These are phyloP conservation scores for Flaveria brownii DNA, from an alignment of 129 eudicot species.

Conservation along the genomic window DNA sequence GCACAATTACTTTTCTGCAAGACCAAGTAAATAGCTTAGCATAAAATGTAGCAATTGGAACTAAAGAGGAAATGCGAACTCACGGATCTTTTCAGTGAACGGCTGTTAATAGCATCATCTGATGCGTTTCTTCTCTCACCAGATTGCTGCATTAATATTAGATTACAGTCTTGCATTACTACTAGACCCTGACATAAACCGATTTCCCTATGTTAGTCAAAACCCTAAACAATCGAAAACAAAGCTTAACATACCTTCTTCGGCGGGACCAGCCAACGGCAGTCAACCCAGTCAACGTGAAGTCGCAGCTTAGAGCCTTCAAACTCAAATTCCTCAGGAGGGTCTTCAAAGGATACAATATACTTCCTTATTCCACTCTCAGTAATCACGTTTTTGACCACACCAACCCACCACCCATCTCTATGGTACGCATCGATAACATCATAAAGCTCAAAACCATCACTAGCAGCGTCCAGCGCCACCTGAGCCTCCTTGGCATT, in stretches of 20 bases:
- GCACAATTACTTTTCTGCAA: too few species aligned
- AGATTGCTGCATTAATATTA: too few species aligned
- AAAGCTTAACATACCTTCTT: constrained; percentile 37
- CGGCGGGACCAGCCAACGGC: constrained; percentile 49
- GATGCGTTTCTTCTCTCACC: too few species aligned
- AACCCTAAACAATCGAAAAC: background rate
- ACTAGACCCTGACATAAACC: too few species aligned
- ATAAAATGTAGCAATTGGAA: too few species aligned
- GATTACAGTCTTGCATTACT: too few species aligned
- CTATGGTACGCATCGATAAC: constrained; percentile 57
- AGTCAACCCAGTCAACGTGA: constrained; percentile 65
- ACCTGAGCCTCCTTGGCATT: background rate
- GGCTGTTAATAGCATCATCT: too few species aligned
- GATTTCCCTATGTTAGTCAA: too few species aligned
- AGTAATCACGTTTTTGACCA: constrained; percentile 37
- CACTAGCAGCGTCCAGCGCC: background rate
- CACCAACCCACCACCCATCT: constrained; percentile 92
- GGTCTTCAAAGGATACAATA: constrained; percentile 47
- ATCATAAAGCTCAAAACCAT: constrained; percentile 43
- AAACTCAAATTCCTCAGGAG: constrained; percentile 52
- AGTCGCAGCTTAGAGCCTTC: constrained; percentile 38
- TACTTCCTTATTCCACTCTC: constrained; percentile 25
- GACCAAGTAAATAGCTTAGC: too few species aligned
- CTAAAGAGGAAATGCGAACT: too few species aligned
- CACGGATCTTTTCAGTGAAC: too few species aligned